These are phyloP conservation scores for Carex cristatella DNA, from an alignment of 176 grass and related monocot genomes.

Conservation along the genomic window DNA sequence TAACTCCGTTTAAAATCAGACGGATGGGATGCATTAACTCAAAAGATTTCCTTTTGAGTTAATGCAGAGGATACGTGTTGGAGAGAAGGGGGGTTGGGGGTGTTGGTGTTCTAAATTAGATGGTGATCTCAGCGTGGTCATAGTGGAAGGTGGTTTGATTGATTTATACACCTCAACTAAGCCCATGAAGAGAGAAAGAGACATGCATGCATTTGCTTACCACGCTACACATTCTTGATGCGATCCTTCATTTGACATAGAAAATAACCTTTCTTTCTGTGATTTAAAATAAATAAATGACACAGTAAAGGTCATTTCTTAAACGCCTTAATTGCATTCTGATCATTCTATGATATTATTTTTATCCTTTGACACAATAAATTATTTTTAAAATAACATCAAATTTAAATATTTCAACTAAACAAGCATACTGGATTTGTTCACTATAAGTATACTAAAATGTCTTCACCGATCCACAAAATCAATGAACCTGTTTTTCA, in stretches of 20 bases:
- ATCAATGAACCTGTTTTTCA: no score
- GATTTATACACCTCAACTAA: slow-evolving; percentile 33
- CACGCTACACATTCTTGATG: slow-evolving; percentile 1
- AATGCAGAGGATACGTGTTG: no score
- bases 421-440: no score
- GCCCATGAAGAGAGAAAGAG: slow-evolving; percentile 24
- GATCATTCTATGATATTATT: background rate
- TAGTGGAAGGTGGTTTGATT: slow-evolving; percentile 26
- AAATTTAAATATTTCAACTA: no score
- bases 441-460: no score
- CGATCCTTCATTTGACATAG: background rate
- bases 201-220: background rate
- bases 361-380: background rate
- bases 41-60: no score
- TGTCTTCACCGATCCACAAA: no score
- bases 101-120: background rate
- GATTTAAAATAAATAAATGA: background rate
- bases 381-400: no score
- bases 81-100: background rate
- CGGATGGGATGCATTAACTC: no score
- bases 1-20: no score
- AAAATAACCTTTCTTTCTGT: background rate
- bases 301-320: background rate
- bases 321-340: background rate
- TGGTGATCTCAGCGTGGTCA: slow-evolving; percentile 16